Base-by-base conservation (phyloP, 345 rosid genomes). In the Kandelia obovata region DNA sequence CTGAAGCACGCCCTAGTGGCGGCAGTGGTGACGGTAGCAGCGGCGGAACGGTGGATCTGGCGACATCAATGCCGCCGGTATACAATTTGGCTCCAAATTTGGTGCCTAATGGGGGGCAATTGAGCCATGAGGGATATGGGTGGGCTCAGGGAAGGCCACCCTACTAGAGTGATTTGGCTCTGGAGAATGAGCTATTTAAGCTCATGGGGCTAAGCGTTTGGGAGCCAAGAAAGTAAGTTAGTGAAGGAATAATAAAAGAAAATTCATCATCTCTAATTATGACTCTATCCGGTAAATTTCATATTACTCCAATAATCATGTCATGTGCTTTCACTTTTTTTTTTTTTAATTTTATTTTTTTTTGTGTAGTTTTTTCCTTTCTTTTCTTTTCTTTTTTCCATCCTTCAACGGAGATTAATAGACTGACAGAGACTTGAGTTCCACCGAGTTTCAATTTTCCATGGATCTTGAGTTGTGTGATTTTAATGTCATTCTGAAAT, bases 111-210 rank as follows among this genome's bases (percentile, higher is more conserved):
- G 77, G 76, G 10, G 76, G 72, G 25, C 72, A 62, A 46, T 47
- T 82, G 69, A 82, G 70, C 39, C 82, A 77, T 66, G 90, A 83
- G 55, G 83, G 77, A 69, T 88, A 80, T 67, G 86, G 78, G 43
- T 83, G 87, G 89, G 70, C 72, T 72, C 84, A 82, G 72, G 85
- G 83, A 46, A 66, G 90, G 71, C 79, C 83, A 65, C 80, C 83
- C 15, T 86, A 66, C 75, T 66, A 63, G 55, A 37, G 46, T 15
- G 31, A 31, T 63, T 10, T 31, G 27, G 39, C 46, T 11, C 5
- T 39, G 46, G 49, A 43, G 49, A 3, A 13, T 43, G 3, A 43
- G 15, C 47, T 11, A 39, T 2, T 13, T 43, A 43, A 11, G 49
- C 5, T 13, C 49, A 43, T 43, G 49, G 49, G 19, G 49, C 37